Conservation (phyloP, 768 basidiomycete species). For the Naganishia kalamii region DNA sequence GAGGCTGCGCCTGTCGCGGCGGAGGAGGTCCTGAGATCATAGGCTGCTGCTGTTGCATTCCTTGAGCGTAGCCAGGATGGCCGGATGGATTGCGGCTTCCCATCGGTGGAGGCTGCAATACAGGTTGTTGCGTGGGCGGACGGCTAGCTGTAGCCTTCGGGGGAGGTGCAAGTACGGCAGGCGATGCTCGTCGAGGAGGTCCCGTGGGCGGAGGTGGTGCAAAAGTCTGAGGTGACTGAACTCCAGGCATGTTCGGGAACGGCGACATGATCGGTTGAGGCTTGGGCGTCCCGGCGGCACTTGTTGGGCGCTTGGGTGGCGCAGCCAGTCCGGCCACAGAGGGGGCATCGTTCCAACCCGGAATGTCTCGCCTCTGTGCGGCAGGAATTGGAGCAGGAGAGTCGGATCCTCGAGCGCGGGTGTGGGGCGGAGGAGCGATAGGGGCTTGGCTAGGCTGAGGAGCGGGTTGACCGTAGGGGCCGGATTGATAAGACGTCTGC, state of each 20-base stretch:
- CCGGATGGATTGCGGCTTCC: slow-evolving; percentile 33
- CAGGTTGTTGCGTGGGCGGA: slow-evolving; percentile 10
- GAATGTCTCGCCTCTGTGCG: slow-evolving; percentile 57
- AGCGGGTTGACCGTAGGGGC: slow-evolving; percentile 27
- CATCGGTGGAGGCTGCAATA: background rate
- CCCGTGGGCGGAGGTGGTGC: slow-evolving; percentile 21
- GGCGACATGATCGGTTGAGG: slow-evolving; percentile 74
- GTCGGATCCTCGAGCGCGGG: slow-evolving; percentile 29
- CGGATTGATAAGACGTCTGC: slow-evolving; percentile 15
- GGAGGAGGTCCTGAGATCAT: slow-evolving; percentile 25
- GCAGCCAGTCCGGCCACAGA: slow-evolving; percentile 39
- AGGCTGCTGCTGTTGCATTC: slow-evolving; percentile 21
- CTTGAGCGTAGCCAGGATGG: slow-evolving; percentile 49
- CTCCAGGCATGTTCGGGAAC: slow-evolving; percentile 61
- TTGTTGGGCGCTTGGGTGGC: slow-evolving; percentile 51
- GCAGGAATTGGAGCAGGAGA: slow-evolving; percentile 54
- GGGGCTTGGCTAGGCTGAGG: slow-evolving; percentile 32
- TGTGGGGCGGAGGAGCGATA: slow-evolving; percentile 46
- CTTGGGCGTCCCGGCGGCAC: slow-evolving; percentile 54
- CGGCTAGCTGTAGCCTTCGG: slow-evolving; percentile 30
- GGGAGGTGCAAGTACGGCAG: slow-evolving; percentile 41
- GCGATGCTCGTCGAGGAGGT: slow-evolving; percentile 28
- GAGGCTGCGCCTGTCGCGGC: slow-evolving; percentile 19
- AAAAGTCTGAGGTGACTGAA: slow-evolving; percentile 19
- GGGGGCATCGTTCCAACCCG: slow-evolving; percentile 92